phyloP scores from a whole-genome alignment of 2,329 filamentous ascomycete genomes.

The Chaetothyriales sp. region DNA sequence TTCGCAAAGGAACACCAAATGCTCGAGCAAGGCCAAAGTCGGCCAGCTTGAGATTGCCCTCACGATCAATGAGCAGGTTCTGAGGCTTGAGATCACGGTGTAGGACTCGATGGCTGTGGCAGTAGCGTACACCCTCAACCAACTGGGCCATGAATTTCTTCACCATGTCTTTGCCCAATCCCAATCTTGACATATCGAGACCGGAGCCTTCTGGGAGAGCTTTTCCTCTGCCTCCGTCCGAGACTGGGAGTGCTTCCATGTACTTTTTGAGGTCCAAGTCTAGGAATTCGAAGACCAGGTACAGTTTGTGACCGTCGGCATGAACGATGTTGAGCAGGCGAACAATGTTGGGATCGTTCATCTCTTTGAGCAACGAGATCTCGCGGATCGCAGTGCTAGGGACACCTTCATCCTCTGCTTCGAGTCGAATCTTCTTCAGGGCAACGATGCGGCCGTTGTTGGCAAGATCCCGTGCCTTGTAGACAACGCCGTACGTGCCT shows the following conservation, averaged over 20 bases:
- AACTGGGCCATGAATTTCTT: conserved; percentile 89
- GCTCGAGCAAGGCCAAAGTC: conserved; percentile 82
- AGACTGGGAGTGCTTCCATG: conserved; percentile 78
- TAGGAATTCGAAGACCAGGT: conserved; percentile 83
- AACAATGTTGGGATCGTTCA: conserved; percentile 84
- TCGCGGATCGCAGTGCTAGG: conserved; percentile 87
- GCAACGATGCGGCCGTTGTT: conserved; percentile 75
- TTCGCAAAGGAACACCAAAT: conserved; percentile 82
- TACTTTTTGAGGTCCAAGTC: conserved; percentile 90
- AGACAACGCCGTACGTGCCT: conserved; percentile 92
- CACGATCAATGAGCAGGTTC: conserved; percentile 71
- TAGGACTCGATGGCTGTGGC: conserved; percentile 72
- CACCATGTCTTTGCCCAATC: conserved; percentile 64
- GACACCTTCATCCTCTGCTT: conserved; percentile 87
- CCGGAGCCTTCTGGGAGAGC: conserved; percentile 64
- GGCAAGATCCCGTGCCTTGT: conserved; percentile 77
- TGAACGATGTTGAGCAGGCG: conserved; percentile 82
- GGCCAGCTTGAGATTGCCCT: conserved; percentile 78
- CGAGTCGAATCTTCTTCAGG: conserved; percentile 87
- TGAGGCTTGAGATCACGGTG: conserved; percentile 84
- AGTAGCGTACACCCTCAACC: conserved; percentile 71
- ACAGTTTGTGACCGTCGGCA: conserved; percentile 86
- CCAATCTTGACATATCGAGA: conserved; percentile 48
- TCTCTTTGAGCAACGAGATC: conserved; percentile 86
- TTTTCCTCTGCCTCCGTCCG: conserved; percentile 72